These are phyloP conservation scores for Zymoseptoria pseudotritici DNA, from an alignment of 2,329 filamentous ascomycete species.

Conservation along the genomic window DNA sequence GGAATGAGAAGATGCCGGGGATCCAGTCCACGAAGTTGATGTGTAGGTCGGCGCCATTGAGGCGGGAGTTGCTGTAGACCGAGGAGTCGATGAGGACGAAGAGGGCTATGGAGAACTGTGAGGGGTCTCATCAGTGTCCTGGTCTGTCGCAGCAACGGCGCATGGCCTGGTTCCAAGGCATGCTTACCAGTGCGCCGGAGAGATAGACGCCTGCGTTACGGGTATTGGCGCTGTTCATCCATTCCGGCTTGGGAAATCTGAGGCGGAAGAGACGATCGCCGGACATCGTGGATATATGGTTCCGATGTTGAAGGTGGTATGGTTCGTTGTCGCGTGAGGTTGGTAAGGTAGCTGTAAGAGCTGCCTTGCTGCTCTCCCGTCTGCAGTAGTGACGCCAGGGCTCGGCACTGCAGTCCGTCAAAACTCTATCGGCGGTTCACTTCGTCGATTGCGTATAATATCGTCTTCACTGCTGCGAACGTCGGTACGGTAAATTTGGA, in stretches of 20 bases:
- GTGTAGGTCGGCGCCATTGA: conserved; percentile 53
- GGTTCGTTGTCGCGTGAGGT: conserved; percentile 5
- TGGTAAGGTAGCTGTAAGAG: background rate
- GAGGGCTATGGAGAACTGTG: conserved; percentile 60
- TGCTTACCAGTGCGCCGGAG: conserved; percentile 56
- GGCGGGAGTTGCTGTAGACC: conserved; percentile 53
- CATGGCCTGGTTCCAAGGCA: background rate
- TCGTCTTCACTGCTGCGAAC: conserved; percentile 1
- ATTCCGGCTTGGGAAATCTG: conserved; percentile 59
- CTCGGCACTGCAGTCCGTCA: background rate
- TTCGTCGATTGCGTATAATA: background rate
- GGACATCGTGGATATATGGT: conserved; percentile 3
- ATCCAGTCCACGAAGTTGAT: conserved; percentile 68
- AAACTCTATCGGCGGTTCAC: background rate
- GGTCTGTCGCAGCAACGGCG: background rate
- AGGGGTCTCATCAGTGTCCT: background rate
- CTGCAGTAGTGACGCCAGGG: background rate
- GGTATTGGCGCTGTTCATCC: conserved; percentile 58
- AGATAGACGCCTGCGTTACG: conserved; percentile 59
- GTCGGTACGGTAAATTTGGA: background rate
- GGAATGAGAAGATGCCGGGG: conserved; percentile 59
- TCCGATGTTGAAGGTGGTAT: background rate
- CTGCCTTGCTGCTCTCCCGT: background rate
- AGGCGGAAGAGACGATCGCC: conserved; percentile 56
- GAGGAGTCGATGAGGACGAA: conserved; percentile 63